Evolutionary conservation across 345 rosid genomes (phyloP).

Genomic region (Carallia pectinifolia): DNA sequence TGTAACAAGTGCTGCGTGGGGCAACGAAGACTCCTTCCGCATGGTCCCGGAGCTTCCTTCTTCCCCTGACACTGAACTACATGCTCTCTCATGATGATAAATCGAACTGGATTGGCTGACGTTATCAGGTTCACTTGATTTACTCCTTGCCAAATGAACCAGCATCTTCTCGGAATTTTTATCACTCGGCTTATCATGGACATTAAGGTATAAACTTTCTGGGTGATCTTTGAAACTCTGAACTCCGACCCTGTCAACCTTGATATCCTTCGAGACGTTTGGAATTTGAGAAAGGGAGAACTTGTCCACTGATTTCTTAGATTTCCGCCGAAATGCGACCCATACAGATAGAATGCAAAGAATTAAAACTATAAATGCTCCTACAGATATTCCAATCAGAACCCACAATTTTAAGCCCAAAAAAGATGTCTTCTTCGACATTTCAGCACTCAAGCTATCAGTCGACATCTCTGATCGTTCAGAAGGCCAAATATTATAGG

Average conservation of each 20-base stretch:
- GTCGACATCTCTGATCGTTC: conserved; percentile 57
- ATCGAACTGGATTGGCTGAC: conserved; percentile 75
- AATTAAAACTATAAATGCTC: conserved; percentile 72
- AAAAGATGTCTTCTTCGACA: conserved; percentile 72
- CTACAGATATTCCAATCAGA: conserved; percentile 74
- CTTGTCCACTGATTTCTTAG: conserved; percentile 53
- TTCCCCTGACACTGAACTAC: conserved; percentile 81
- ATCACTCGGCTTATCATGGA: conserved; percentile 57
- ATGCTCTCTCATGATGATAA: conserved; percentile 64
- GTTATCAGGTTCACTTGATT: conserved; percentile 79
- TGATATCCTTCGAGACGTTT: conserved; percentile 78
- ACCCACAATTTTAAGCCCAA: conserved; percentile 93
- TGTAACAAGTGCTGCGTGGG: conserved; percentile 58
- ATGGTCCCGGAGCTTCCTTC: conserved; percentile 79
- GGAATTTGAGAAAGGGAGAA: conserved; percentile 66
- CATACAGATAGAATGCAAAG: conserved; percentile 77
- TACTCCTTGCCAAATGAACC: conserved; percentile 59
- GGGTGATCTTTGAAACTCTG: conserved; percentile 46
- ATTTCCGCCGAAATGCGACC: conserved; percentile 68
- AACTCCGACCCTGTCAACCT: conserved; percentile 67
- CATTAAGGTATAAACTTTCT: conserved; percentile 41
- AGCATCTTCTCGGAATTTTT: conserved; percentile 49
- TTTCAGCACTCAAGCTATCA: conserved; percentile 60
- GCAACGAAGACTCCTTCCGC: conserved; percentile 47
- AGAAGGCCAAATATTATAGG: conserved; percentile 3